Conservation (phyloP, 768 basidiomycete species). For the Neoboletus subvelutipes region DNA sequence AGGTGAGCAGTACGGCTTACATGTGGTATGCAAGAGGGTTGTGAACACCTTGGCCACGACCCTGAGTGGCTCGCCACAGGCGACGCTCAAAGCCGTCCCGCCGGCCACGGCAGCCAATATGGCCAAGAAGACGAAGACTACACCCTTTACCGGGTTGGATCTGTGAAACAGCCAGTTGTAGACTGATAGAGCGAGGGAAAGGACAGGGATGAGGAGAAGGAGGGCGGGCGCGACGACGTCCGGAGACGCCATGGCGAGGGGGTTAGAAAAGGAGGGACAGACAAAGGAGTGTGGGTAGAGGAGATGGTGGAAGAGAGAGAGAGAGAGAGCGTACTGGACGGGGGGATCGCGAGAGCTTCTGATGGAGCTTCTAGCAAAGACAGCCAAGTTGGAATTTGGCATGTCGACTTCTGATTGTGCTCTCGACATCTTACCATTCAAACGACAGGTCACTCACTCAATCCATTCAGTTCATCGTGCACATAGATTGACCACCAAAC, state of each 20-base stretch:
- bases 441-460: conserved; percentile 12
- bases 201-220: conserved; percentile 23
- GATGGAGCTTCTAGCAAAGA: conserved; percentile 3
- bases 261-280: conserved; percentile 16
- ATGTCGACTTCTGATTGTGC: conserved; percentile 19
- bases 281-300: conserved; percentile 15
- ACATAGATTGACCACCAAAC: not conserved
- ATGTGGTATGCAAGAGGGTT: conserved; percentile 20
- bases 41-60: conserved; percentile 16
- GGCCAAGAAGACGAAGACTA: conserved; percentile 20
- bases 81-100: conserved; percentile 20
- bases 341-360: not conserved
- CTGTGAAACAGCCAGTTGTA: conserved; percentile 10
- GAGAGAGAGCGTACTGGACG: not conserved
- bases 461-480: no score
- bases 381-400: conserved; percentile 13
- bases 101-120: conserved; percentile 25
- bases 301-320: conserved; percentile 1
- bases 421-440: conserved; percentile 7
- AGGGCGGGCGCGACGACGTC: conserved; percentile 28
- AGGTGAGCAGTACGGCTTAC: conserved; percentile 11
- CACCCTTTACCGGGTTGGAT: conserved; percentile 7
- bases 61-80: conserved; percentile 15
- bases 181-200: conserved; percentile 16
- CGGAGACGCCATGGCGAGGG: conserved; percentile 22